Evolutionary conservation across 2,329 filamentous ascomycete species (phyloP), one percentile per base, ranked within the genome.

Genomic region (Fusarium odoratissimum): DNA sequence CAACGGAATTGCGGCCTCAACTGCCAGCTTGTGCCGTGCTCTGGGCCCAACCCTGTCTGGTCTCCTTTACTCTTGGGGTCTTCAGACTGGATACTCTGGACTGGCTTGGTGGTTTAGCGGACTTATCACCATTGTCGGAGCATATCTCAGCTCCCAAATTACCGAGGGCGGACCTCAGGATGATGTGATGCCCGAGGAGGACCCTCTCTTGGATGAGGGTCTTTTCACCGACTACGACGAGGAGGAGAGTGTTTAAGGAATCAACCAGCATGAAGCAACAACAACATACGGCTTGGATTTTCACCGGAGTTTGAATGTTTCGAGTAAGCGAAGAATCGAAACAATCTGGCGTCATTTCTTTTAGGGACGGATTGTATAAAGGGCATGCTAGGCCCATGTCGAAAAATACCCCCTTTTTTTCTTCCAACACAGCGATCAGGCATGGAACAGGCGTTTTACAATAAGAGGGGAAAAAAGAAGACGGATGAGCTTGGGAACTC

Each of bases 91-190:
- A 40, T 95, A 94, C 80, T 95, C 95, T 8, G 95, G 95, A 25
- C 86, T 98, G 38, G 92, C 95, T 1, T 99, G 96, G 95, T 99
- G 96, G 96, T 91, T 91, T 69, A 95, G 92, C 73, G 94, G 92
- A 13, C 77, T 92, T 7, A 90, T 98, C 37, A 93, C 94, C 38
- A 83, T 94, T 16, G 81, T 90, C 19, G 96, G 95, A 49, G 93
- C 92, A 4, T 83, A 93, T 56, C 86, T 96, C 77, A 93, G 92
- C 80, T 86, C 94, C 67, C 90, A 90, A 79, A 93, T 98, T 82
- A 90, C 90, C 40, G 93, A 95, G 77, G 86, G 88, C 19, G 84
- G 86, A 33, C 84, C 80, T 17, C 81, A 84, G 60, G 83, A 85
- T 55, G 82, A 85, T 60, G 83, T 77, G 72, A 75, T 77, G 42